Base-by-base conservation (phyloP, 148 eudicot species). In the Silene conica region DNA sequence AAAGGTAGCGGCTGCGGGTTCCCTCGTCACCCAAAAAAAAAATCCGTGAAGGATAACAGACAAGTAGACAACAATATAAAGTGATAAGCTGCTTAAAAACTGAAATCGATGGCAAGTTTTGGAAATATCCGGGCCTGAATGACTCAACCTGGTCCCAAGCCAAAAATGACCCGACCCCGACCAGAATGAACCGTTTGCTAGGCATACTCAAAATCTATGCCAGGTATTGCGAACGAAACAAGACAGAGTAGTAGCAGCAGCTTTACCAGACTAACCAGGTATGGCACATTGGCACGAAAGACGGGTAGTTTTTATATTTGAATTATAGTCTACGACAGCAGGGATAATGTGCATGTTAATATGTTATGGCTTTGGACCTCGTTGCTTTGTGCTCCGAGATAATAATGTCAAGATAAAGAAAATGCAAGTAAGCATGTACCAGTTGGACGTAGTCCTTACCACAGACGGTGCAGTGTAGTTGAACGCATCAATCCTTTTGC, bases 401-500 rank as follows among this genome's bases (percentile, higher is more conserved):
- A 56, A n/a, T 56, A 56, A n/a, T 56, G 60, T 18, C 22, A 56
- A 56, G 60, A n/a, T 58, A 20, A 23, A 58, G 23, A n/a, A 58
- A 20, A 26, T 58, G 62, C 23, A 8, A 8, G 62, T n/a, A 12
- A 63, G 28, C 67, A 6, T 20, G 4, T 22, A 12, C 57, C 0
- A 23, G n/a, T 6, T 13, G 34, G 8, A 62, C 52, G 20, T 19
- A 21, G 21, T 45, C 69, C 89, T 87, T 79, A 87, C 93, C 64
- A 79, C 57, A 73, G 89, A 81, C 31, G 85, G 74, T 18, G 71
- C 34, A 69, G 52, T 81, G 78, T 76, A 89, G 56, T 87, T 83
- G 77, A 82, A 89, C 69, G 82, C 79, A 79, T 87, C 78, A 25
- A 87, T 83, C 78, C 81, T 85, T 86, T 84, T 82, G 77, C 80